Evolutionary conservation across 139 green algal species (phyloP), one percentile per base, ranked within the genome.

Genomic region (Zygnema cylindricum): DNA sequence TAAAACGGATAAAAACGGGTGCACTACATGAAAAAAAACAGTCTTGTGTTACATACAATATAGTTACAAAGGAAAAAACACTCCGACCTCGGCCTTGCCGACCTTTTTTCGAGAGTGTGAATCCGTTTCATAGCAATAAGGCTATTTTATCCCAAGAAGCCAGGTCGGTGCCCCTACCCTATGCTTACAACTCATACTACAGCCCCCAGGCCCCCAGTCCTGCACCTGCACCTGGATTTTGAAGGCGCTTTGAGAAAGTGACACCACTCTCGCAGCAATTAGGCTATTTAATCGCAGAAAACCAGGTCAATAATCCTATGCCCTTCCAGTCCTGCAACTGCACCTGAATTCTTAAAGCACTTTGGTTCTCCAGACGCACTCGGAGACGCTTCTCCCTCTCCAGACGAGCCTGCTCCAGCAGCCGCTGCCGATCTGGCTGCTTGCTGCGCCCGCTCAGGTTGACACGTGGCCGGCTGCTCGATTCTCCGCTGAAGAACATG

Each of bases 331-430:
- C 71, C 7, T 79, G 3, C 71, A 16, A 7, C 36, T 16, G 71
- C 16, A 79, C 71, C 71, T 79, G 71, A 43, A 79, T 79, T 79
- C 38, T 3, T 11, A 79, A 41, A 54, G 71, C 71, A 16, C 71
- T 79, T 16, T 79, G 71, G 21, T 79, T 79, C 38, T 79, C 71
- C 16, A 79, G 16, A 54, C 71, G 71, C 7, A 79, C 71, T 54
- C 71, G 71, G 11, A 40, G 71, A 43, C 71, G 71, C 71, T 16
- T 79, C 11, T 79, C 71, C 21, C 71, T 79, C 11, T 79, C 71
- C 36, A 79, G 11, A 3, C 71, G 71, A 54, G 71, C 71, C 71
- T 79, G 71, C 71, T 79, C 71, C 7, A 79, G 71, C 36, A 79
- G 7, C 16, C 21, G 7, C 71, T 79, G 71, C 7, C 71, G 36